Evolutionary conservation across 768 basidiomycete species (phyloP).

Genomic region (Russula griseocarnosa): DNA sequence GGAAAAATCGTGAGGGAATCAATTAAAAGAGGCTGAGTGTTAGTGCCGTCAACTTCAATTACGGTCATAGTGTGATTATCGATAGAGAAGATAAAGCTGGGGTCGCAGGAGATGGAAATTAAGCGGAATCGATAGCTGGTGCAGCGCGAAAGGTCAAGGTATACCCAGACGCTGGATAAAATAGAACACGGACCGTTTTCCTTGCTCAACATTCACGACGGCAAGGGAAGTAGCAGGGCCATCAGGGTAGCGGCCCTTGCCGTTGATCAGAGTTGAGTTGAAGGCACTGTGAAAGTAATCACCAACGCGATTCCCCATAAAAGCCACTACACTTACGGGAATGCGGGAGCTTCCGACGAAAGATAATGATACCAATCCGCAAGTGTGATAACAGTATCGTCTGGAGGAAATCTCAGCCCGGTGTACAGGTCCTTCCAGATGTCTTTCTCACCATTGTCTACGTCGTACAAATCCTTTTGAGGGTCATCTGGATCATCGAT

Average conservation of each 20-base stretch:
- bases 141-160: not conserved
- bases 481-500: not conserved
- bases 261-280: constrained; percentile 32
- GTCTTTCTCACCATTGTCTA: constrained; percentile 3
- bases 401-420: not conserved
- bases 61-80: constrained; percentile 41
- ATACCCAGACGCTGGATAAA: not conserved
- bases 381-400: constrained; percentile 24
- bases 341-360: constrained; percentile 34
- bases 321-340: constrained; percentile 8
- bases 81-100: constrained; percentile 38
- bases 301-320: not conserved
- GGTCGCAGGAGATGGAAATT: constrained; percentile 46
- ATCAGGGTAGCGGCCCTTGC: not conserved
- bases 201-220: not conserved
- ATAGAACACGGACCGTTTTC: constrained; percentile 28
- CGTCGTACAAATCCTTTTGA: not conserved
- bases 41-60: constrained; percentile 32
- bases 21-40: constrained; percentile 38
- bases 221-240: not conserved
- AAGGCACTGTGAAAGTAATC: constrained; percentile 14
- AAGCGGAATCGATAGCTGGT: constrained; percentile 27
- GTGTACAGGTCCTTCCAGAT: not conserved
- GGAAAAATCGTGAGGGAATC: constrained; percentile 45
- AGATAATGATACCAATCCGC: constrained; percentile 47